A percentile compares a stretch with the other conserved stretches of the same genome.
Conservation (phyloP, 73 alveolate genomes). For the Stentor coeruleus region DNA sequence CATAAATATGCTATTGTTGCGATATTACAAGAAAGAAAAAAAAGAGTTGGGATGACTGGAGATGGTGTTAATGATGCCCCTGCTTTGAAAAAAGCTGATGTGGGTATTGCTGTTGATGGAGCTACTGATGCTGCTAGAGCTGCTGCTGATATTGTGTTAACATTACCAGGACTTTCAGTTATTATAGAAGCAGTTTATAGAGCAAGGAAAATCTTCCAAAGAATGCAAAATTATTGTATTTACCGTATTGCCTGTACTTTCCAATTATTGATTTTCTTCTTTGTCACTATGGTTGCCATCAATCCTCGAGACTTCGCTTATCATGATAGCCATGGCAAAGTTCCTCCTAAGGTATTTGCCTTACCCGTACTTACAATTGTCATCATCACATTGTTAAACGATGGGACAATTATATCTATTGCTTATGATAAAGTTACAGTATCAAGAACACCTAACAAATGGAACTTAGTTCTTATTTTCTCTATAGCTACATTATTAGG, state of each 20-base stretch:
- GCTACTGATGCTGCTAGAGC: constrained; percentile 74
- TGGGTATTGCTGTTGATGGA: constrained; percentile 64
- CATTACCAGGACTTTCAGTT: constrained; percentile 24
- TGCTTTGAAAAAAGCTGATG: constrained; percentile 65
- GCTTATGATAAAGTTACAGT: constrained; percentile 27
- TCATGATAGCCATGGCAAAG: neutral
- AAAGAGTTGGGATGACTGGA: constrained; percentile 58
- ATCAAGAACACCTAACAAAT: constrained; percentile 18
- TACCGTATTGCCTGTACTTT: constrained; percentile 33
- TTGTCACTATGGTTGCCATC: constrained; percentile 26
- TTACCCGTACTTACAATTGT: constrained; percentile 27
- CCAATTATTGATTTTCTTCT: constrained; percentile 29
- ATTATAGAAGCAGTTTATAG: constrained; percentile 19
- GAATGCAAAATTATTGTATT: constrained; percentile 23
- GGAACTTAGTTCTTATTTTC: constrained; percentile 13
- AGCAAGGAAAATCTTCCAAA: constrained; percentile 21
- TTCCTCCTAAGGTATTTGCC: neutral
- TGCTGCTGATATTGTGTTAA: constrained; percentile 57
- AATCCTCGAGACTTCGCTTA: constrained; percentile 16
- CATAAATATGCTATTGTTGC: constrained; percentile 28
- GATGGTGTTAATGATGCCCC: constrained; percentile 78
- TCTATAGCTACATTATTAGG: neutral
- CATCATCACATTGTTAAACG: constrained; percentile 27
- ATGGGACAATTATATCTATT: constrained; percentile 26
- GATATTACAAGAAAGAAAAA: neutral